Evolutionary conservation across 2,329 filamentous ascomycete genomes (phyloP).

Genomic region (Paecilomyces fulvus): DNA sequence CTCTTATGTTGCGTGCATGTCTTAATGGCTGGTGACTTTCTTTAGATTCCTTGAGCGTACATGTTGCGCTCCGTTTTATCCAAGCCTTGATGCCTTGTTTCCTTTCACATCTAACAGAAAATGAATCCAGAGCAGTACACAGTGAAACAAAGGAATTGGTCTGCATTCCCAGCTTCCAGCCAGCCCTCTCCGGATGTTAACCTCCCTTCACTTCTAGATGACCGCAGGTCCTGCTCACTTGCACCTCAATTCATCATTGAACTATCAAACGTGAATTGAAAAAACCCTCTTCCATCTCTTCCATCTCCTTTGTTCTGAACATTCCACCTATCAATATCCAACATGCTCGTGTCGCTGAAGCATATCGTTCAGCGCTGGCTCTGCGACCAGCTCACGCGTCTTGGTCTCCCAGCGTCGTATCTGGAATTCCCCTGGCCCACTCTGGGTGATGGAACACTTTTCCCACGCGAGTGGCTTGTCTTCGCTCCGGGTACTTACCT

Average conservation of each 20-base stretch:
- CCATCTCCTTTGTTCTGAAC: neutral
- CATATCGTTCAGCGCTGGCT: neutral
- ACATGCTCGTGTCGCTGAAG: neutral
- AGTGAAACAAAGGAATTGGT: neutral
- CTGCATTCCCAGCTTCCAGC: neutral
- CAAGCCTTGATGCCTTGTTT: neutral
- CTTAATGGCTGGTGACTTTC: neutral
- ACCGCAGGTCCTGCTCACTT: neutral
- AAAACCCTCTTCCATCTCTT: neutral
- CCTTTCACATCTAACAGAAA: neutral
- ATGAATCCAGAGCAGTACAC: neutral
- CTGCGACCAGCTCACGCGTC: neutral
- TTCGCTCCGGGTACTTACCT: neutral
- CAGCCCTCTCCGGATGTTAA: neutral
- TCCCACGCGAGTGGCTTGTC: neutral
- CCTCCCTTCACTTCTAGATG: neutral
- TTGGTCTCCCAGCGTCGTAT: neutral
- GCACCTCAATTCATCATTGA: neutral
- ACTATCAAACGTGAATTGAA: neutral
- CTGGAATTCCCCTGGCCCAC: slow-evolving; percentile 1
- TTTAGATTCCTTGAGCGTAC: neutral
- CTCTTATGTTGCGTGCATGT: neutral
- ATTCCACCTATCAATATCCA: neutral
- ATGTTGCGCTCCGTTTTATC: neutral
- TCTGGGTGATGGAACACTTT: neutral